These are phyloP conservation scores for Xylaria curta DNA, from an alignment of 495 filamentous ascomycete species.

Conservation along the genomic window DNA sequence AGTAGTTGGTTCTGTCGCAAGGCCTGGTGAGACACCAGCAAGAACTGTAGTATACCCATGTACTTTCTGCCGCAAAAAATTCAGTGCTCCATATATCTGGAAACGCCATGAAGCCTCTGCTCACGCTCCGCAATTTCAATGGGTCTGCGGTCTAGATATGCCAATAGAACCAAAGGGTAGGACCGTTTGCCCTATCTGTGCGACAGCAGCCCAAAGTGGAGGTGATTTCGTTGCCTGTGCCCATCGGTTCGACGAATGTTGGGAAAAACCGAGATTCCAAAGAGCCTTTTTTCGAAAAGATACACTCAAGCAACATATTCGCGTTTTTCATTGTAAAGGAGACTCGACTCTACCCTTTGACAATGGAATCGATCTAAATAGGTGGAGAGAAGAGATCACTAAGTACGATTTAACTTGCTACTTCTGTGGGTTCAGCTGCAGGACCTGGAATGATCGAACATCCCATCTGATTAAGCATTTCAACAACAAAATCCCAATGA, in stretches of 20 bases:
- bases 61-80: not conserved
- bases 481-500: not conserved
- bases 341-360: not conserved
- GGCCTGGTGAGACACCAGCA: too few species aligned
- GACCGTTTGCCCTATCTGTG: not conserved
- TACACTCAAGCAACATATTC: not conserved
- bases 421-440: not conserved
- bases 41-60: too few species aligned
- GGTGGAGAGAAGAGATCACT: not conserved
- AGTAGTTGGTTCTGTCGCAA: too few species aligned
- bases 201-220: too few species aligned
- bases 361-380: not conserved
- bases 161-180: too few species aligned
- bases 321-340: not conserved
- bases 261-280: not conserved
- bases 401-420: not conserved
- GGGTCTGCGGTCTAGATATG: constrained; percentile 1
- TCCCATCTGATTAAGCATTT: not conserved
- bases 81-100: not conserved
- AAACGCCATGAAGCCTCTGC: not conserved
- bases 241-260: not conserved
- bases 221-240: not conserved
- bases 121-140: not conserved
- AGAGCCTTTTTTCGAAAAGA: constrained; percentile 10
- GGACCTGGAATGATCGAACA: not conserved